A percentile compares a stretch with the other conserved stretches of the same genome.
Conservation (phyloP, 257 asterid species). For the Solanum ossicruentum region DNA sequence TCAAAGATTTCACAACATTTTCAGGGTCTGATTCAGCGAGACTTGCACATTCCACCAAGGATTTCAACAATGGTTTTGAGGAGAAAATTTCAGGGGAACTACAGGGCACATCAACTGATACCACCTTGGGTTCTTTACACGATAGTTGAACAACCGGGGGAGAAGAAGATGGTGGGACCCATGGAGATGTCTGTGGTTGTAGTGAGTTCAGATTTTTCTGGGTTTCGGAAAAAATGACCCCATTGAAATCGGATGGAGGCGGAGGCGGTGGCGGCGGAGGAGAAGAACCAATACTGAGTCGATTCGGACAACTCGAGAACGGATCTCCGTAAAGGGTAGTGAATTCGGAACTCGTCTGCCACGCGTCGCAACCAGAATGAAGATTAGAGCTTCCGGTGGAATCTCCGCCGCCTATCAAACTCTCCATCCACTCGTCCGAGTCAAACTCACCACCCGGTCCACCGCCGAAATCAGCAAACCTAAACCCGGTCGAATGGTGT, state of each 20-base stretch:
- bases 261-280: constrained; percentile 45
- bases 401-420: constrained; percentile 72
- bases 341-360: constrained; percentile 51
- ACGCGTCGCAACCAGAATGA: constrained; percentile 54
- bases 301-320: constrained; percentile 27
- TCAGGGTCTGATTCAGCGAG: constrained; percentile 57
- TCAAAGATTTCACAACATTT: constrained; percentile 40
- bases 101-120: constrained; percentile 8
- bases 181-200: constrained; percentile 18
- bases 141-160: not conserved
- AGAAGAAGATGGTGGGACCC: constrained; percentile 23
- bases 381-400: constrained; percentile 56
- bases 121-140: constrained; percentile 12
- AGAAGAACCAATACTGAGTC: constrained; percentile 29
- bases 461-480: constrained; percentile 48
- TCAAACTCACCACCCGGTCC: constrained; percentile 65
- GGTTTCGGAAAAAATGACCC: constrained; percentile 41
- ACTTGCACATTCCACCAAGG: constrained; percentile 55
- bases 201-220: constrained; percentile 2
- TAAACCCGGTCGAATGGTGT: constrained; percentile 35
- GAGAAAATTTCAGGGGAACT: constrained; percentile 31
- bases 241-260: constrained; percentile 41
- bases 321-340: constrained; percentile 44
- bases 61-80: constrained; percentile 40
- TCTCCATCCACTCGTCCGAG: constrained; percentile 99